phyloP scores from a whole-genome alignment of 306 rosid species.

The Crataegus laevigata region DNA sequence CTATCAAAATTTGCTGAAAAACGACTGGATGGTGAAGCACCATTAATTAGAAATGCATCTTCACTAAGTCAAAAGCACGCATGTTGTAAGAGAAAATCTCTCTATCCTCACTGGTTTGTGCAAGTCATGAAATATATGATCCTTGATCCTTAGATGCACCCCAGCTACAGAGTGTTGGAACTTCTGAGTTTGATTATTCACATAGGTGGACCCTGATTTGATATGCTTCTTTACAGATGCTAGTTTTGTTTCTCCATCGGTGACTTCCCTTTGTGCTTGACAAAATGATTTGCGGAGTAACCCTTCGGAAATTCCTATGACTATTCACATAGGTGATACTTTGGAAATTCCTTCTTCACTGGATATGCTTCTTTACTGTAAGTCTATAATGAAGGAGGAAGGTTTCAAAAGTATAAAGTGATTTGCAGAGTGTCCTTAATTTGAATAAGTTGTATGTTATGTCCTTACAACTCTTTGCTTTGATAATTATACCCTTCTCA shows the following conservation, averaged over 20 bases:
- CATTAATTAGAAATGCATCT: background rate
- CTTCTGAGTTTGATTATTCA: background rate
- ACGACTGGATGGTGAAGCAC: background rate
- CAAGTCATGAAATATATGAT: background rate
- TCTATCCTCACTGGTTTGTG: background rate
- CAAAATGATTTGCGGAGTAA: background rate
- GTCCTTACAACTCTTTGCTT: background rate
- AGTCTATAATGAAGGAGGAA: background rate
- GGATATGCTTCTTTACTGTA: background rate
- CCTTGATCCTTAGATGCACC: background rate
- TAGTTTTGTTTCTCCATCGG: too few species aligned
- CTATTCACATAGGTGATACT: too few species aligned
- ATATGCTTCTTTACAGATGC: too few species aligned
- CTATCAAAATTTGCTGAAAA: background rate
- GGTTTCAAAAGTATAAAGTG: background rate
- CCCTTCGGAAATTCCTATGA: too few species aligned
- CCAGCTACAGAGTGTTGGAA: background rate
- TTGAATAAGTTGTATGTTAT: background rate
- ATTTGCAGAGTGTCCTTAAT: background rate
- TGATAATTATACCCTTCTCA: background rate
- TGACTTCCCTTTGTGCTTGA: background rate
- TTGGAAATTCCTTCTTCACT: too few species aligned
- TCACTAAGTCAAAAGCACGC: background rate
- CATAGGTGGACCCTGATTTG: background rate
- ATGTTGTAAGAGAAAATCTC: background rate